A percentile compares a stretch with the other conserved stretches of the same genome.
Evolutionary conservation across 495 filamentous ascomycete genomes (phyloP).

Genomic region (Talaromyces ruber): DNA sequence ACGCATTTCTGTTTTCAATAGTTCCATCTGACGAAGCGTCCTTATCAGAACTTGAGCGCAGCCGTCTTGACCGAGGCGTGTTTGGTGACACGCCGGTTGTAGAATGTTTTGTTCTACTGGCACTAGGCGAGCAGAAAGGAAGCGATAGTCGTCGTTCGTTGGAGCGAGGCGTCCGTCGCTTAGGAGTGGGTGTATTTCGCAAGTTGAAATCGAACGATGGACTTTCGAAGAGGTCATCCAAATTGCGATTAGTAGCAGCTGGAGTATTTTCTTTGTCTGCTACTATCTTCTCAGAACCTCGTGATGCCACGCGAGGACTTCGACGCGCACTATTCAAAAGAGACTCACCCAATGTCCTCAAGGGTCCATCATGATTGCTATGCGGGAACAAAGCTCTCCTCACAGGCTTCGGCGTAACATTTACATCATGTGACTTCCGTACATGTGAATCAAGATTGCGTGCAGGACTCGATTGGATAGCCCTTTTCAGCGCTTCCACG

Average conservation of each 20-base stretch:
- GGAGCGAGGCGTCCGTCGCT: conserved; percentile 29
- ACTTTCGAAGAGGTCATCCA: conserved; percentile 54
- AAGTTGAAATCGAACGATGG: conserved; percentile 32
- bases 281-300: conserved; percentile 21
- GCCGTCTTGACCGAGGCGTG: conserved; percentile 22
- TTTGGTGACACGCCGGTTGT: conserved; percentile 18
- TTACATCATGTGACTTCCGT: conserved; percentile 31
- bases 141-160: conserved; percentile 38
- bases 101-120: conserved; percentile 18
- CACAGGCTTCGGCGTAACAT: conserved; percentile 54
- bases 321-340: conserved; percentile 48
- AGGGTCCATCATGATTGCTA: conserved; percentile 45
- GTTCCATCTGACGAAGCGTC: conserved; percentile 20
- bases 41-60: conserved; percentile 18
- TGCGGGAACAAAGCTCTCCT: conserved; percentile 72
- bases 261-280: conserved; percentile 43
- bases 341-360: conserved; percentile 51
- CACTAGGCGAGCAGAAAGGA: conserved; percentile 26
- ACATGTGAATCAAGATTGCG: conserved; percentile 51
- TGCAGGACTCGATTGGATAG: conserved; percentile 66
- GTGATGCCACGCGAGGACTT: conserved; percentile 29
- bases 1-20: conserved; percentile 13
- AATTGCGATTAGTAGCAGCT: conserved; percentile 31
- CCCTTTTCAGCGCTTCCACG: conserved; percentile 48
- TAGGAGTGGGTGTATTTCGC: conserved; percentile 56